Evolutionary conservation across 306 rosid species (phyloP).

Genomic region (Psophocarpus tetragonolobus): DNA sequence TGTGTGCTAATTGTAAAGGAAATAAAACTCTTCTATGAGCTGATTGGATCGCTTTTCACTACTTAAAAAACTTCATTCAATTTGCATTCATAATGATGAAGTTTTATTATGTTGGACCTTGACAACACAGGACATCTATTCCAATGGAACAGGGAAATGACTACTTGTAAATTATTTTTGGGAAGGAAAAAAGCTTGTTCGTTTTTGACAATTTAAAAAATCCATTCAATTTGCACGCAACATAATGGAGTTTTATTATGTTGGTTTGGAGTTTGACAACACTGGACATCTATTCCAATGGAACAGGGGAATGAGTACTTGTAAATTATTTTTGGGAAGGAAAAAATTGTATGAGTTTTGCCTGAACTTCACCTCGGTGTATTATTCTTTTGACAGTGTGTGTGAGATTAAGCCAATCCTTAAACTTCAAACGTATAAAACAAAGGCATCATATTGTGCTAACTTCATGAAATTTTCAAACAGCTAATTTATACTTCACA

Average conservation of each 20-base stretch:
- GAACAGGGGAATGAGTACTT: constrained; percentile 20
- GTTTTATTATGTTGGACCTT: constrained; percentile 23
- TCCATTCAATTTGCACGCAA: neutral
- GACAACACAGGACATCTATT: neutral
- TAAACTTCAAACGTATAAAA: constrained; percentile 1
- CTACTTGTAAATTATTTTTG: constrained; percentile 8
- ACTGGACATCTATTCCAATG: constrained; percentile 9
- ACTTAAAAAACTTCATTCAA: neutral
- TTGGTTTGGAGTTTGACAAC: constrained; percentile 14
- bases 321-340: constrained; percentile 19
- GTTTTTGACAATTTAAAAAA: constrained; percentile 2
- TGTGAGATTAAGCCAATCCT: constrained; percentile 23
- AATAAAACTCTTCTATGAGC: constrained; percentile 23
- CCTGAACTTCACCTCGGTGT: neutral
- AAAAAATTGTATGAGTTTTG: neutral
- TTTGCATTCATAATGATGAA: constrained; percentile 15
- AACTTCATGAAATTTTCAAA: neutral
- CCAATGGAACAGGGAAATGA: constrained; percentile 21
- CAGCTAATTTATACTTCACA: neutral
- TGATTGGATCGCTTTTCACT: constrained; percentile 24
- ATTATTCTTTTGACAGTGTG: neutral
- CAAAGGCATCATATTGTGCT: constrained; percentile 21
- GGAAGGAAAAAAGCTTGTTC: no score
- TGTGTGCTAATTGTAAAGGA: constrained; percentile 15
- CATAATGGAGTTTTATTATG: constrained; percentile 10